Evolutionary conservation across 352 stramenopile genomes (phyloP).

Genomic region (Pythium monospermum): DNA sequence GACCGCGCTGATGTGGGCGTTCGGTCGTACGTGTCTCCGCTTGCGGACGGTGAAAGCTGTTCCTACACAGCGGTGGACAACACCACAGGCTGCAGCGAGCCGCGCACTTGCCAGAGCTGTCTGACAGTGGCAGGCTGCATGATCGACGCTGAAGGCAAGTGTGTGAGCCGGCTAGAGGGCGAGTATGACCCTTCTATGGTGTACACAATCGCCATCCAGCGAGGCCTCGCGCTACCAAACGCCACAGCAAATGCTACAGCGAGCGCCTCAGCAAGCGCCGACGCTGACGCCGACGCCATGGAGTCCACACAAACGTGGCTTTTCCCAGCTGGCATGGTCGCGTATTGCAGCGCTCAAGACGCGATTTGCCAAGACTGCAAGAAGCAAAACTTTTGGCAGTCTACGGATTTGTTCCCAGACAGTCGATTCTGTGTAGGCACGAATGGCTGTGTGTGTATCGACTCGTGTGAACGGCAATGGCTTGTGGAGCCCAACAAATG

Average conservation of each 20-base stretch:
- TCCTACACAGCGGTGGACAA: not conserved
- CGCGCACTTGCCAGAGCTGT: conserved; percentile 10
- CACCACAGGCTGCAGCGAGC: conserved; percentile 1
- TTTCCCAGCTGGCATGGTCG: not conserved
- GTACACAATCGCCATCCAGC: not conserved
- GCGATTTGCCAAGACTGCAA: conserved; percentile 17
- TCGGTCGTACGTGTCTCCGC: too few species aligned
- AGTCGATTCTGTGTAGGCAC: conserved; percentile 11
- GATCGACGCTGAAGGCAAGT: conserved; percentile 12
- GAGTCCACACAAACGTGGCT: not conserved
- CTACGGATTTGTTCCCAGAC: too few species aligned
- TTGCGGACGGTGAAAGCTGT: conserved; percentile 3
- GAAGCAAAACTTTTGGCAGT: conserved; percentile 19
- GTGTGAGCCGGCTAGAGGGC: conserved; percentile 2
- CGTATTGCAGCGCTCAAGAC: not conserved
- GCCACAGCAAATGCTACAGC: conserved; percentile 1
- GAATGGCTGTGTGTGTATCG: conserved; percentile 11
- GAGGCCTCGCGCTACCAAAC: not conserved
- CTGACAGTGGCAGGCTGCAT: conserved; percentile 10
- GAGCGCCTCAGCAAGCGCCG: not conserved
- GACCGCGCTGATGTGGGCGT: too few species aligned
- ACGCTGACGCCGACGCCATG: not conserved
- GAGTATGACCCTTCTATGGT: conserved; percentile 1
- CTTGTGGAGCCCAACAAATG: conserved; percentile 4
- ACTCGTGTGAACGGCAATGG: conserved; percentile 11